Base-by-base conservation (phyloP, 2,329 filamentous ascomycete genomes). In the Ceratocystis papillata region DNA sequence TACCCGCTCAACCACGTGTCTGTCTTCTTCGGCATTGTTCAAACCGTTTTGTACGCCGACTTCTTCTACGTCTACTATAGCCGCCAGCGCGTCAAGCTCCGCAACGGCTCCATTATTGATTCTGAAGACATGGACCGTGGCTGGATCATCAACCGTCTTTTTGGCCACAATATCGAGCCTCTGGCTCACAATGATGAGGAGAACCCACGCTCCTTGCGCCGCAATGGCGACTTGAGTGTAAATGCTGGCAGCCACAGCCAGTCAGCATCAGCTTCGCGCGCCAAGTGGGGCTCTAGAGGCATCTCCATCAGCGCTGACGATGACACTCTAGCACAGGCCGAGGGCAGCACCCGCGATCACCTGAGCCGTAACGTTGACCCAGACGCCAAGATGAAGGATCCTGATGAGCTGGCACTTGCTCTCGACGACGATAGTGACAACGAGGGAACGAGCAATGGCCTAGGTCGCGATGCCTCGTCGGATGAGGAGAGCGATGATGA, bases 61-160 rank as follows among this genome's bases (percentile, higher is more conserved):
- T 97, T 97, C 74, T 91, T 90, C 45, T 96, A 92, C 91, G 91
- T 97, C 1, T 97, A 97, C 79, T 96, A 89, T 78, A 89, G 88
- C 10, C 84, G 93, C 69, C 93, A 96, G 78, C 85, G 92, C 67
- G 91, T 97, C 73, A 96, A 96, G 85, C 85, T 97, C 17, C 84
- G 93, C 69, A 87, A 85, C 70, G 93, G 93, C 57, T 90, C 90
- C 5, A 81, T 96, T 20, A 90, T 97, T 15, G 93, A 97, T 73
- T 87, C 87, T 3, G 92, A 96, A 70, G 93, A 97, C 73, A 80
- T 96, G 73, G 83, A 86, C 69, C 86, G 89, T 66, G 89, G 91
- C 69, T 96, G 91, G 86, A 79, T 97, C 33, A 83, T 96, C 8
- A 84, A 84, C 70, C 84, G 86, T 63, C 85, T 96, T 69, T 86